Conservation (phyloP, 495 filamentous ascomycete species). For the Pyronema omphalodes region DNA sequence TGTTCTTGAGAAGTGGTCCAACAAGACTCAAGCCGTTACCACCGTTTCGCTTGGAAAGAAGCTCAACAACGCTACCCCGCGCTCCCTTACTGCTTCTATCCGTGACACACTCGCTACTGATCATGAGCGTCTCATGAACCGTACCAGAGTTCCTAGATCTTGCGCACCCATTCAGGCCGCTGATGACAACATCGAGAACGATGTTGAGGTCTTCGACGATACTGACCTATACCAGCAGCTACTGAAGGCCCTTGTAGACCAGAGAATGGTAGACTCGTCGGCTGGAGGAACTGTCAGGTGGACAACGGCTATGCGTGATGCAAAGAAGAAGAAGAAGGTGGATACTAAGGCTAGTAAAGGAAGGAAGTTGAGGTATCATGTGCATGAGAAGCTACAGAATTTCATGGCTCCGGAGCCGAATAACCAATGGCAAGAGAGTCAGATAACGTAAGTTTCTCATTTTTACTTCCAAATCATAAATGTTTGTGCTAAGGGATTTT, state of each 20-base stretch:
- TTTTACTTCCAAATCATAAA: not conserved
- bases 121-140: constrained; percentile 44
- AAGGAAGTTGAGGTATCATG: constrained; percentile 75
- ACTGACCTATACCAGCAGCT: constrained; percentile 82
- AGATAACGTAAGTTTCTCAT: constrained; percentile 35
- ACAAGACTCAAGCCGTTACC: constrained; percentile 34
- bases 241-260: constrained; percentile 79
- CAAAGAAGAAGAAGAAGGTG: constrained; percentile 68
- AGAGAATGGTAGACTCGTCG: constrained; percentile 45
- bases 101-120: constrained; percentile 52
- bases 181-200: constrained; percentile 25
- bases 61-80: constrained; percentile 33
- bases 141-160: constrained; percentile 47
- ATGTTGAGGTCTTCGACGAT: constrained; percentile 56
- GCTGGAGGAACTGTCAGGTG: constrained; percentile 26
- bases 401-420: constrained; percentile 67
- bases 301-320: constrained; percentile 52
- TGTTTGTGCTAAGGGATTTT: not conserved
- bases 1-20: constrained; percentile 51
- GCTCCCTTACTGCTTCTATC: constrained; percentile 53
- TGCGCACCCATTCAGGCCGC: constrained; percentile 50
- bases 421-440: constrained; percentile 25
- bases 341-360: constrained; percentile 94
- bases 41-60: constrained; percentile 30
- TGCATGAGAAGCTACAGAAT: constrained; percentile 93